Evolutionary conservation across 2,329 filamentous ascomycete species (phyloP), one percentile per base, ranked within the genome.

Genomic region (Didymella keratinophila): DNA sequence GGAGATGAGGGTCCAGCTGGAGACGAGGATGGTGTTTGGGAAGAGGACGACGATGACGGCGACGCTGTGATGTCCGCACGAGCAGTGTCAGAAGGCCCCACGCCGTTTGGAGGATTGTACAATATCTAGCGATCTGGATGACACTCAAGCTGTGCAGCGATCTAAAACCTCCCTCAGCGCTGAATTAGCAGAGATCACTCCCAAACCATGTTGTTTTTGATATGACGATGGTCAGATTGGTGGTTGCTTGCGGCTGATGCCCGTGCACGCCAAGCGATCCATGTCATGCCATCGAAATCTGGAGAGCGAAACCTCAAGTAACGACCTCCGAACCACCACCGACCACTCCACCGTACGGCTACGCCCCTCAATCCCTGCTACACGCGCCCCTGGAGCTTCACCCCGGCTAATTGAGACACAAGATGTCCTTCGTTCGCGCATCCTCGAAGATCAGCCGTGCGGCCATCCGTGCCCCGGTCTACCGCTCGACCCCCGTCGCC

Each of bases 351-450:
- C 58, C 60, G 60, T 63, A 62, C 63, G 61, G 63, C 62, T 61
- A 63, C 62, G 62, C 63, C 66, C 57, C 60, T 58, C 67, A 65
- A 58, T 58, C 65, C 58, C 61, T 60, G 52, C 59, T 54, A 43
- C 49, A 61, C 18, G 56, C 49, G 52, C 59, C 49, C 47, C 61
- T 58, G 55, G 59, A 70, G 70, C 71, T 70, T 53, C 32, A 30
- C 28, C 46, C 60, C 61, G 49, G 61, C 62, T 66, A 68, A 72
- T 71, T 71, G 67, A 69, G 54, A 67, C 65, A 55, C 65, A 66
- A 60, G 56, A 77, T 77, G 74, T 75, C 73, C 65, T 75, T 77
- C 56, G 64, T 75, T 57, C 74, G 74, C 70, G 72, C 74, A 65
- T 67, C 72, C 52, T 71, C 73, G 56, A 72, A 70, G 70, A 70